These are phyloP conservation scores for Pythium sp. DNA, from an alignment of 352 stramenopile genomes.

Conservation along the genomic window DNA sequence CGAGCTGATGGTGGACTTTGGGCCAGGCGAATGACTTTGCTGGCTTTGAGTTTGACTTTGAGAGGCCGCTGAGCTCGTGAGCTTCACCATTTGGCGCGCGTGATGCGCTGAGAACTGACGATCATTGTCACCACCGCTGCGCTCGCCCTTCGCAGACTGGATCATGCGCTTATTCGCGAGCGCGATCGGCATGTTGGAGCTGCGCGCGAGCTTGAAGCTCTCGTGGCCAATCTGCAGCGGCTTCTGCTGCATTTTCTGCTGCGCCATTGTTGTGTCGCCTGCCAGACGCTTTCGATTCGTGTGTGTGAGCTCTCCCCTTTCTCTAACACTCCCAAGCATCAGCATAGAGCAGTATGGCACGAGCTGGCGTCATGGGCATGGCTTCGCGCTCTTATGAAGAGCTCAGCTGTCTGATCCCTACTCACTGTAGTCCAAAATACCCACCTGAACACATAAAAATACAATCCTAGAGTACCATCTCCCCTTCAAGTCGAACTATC, in stretches of 20 bases:
- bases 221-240: constrained; percentile 27
- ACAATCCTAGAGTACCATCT: neutral
- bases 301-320: too few relatives aligned
- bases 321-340: neutral
- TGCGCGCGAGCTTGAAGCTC: constrained; percentile 19
- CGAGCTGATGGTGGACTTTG: constrained; percentile 29
- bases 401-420: neutral
- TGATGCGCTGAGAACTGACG: constrained; percentile 40
- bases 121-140: neutral
- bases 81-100: constrained; percentile 48
- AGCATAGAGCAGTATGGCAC: neutral
- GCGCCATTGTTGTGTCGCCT: constrained; percentile 8
- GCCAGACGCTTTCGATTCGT: neutral
- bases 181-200: constrained; percentile 34
- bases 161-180: constrained; percentile 27
- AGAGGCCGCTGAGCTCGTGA: constrained; percentile 13
- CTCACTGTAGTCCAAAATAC: neutral
- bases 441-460: neutral
- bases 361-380: neutral
- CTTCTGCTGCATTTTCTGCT: constrained; percentile 7
- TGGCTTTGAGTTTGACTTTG: neutral
- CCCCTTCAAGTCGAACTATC: neutral
- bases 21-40: neutral
- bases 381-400: neutral
- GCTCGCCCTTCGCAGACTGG: constrained; percentile 35